phyloP scores from a whole-genome alignment of 768 basidiomycete species.

The Botryobasidium botryosum region DNA sequence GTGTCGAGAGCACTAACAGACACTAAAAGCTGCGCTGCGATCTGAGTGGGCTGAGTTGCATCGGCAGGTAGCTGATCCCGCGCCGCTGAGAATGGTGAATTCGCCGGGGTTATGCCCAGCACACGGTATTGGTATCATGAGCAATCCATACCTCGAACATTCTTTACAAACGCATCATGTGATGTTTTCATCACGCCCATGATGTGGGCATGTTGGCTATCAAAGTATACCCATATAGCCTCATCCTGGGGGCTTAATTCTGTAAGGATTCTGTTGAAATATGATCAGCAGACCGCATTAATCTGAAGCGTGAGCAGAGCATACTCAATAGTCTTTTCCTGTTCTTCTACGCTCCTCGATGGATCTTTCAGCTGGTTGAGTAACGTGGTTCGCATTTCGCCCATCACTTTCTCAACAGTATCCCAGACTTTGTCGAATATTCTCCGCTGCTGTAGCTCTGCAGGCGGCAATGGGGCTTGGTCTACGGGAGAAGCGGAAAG shows the following conservation, averaged over 20 bases:
- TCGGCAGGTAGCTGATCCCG: constrained; percentile 21
- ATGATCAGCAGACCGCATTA: not conserved
- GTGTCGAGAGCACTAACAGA: constrained; percentile 43
- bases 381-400: constrained; percentile 69
- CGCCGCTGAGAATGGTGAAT: constrained; percentile 4
- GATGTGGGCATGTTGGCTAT: constrained; percentile 80
- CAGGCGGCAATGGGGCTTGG: constrained; percentile 35
- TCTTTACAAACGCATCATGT: constrained; percentile 34
- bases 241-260: constrained; percentile 80
- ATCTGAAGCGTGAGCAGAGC: constrained; percentile 16
- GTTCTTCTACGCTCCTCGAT: constrained; percentile 69
- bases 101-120: too few species aligned
- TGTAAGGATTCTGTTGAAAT: constrained; percentile 48
- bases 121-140: too few species aligned
- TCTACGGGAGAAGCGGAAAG: constrained; percentile 35
- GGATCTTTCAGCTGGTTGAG: constrained; percentile 68
- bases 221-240: constrained; percentile 91
- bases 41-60: constrained; percentile 26
- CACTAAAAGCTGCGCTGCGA: constrained; percentile 41
- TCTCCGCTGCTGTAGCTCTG: constrained; percentile 55
- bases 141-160: constrained; percentile 34
- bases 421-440: constrained; percentile 94
- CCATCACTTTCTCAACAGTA: constrained; percentile 88
- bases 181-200: constrained; percentile 54
- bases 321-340: constrained; percentile 93